A percentile compares a stretch with the other conserved stretches of the same genome.
These are phyloP conservation scores for Fusarium drepaniforme DNA, from an alignment of 2,329 filamentous ascomycete genomes.

Conservation along the genomic window DNA sequence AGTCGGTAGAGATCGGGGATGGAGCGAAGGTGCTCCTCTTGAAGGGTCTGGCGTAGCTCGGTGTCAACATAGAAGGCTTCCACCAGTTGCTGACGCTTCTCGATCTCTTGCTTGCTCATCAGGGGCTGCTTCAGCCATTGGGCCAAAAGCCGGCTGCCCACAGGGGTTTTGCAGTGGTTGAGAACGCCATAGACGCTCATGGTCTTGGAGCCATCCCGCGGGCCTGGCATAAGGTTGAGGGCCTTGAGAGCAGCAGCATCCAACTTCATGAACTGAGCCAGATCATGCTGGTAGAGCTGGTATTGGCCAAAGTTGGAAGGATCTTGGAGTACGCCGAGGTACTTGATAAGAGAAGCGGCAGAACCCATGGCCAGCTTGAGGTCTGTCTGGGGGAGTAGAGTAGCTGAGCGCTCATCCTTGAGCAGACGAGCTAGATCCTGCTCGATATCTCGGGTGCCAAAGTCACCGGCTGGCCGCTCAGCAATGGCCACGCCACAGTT, in stretches of 20 bases:
- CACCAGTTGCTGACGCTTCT: constrained; percentile 91
- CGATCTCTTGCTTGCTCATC: constrained; percentile 91
- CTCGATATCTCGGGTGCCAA: constrained; percentile 91
- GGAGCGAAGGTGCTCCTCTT: constrained; percentile 92
- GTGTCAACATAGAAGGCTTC: constrained; percentile 96
- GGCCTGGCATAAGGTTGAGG: constrained; percentile 96
- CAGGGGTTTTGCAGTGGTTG: constrained; percentile 97
- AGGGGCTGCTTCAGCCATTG: constrained; percentile 99
- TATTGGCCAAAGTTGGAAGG: constrained; percentile 97
- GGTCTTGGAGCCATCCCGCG: constrained; percentile 92
- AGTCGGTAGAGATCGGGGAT: constrained; percentile 95
- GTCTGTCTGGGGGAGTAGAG: constrained; percentile 87
- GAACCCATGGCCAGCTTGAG: constrained; percentile 97
- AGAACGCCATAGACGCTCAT: constrained; percentile 96
- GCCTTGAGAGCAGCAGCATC: constrained; percentile 95
- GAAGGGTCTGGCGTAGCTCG: constrained; percentile 93
- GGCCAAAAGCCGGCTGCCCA: constrained; percentile 88
- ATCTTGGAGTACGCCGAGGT: constrained; percentile 90
- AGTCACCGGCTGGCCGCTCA: constrained; percentile 82
- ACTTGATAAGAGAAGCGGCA: constrained; percentile 93
- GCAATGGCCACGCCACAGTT: constrained; percentile 92
- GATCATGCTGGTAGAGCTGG: constrained; percentile 95
- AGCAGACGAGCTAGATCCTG: constrained; percentile 91
- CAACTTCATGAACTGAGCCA: constrained; percentile 98
- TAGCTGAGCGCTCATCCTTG: constrained; percentile 84